phyloP scores from a whole-genome alignment of 129 eudicot species.

The Chrysanthemum lavandulifolium region DNA sequence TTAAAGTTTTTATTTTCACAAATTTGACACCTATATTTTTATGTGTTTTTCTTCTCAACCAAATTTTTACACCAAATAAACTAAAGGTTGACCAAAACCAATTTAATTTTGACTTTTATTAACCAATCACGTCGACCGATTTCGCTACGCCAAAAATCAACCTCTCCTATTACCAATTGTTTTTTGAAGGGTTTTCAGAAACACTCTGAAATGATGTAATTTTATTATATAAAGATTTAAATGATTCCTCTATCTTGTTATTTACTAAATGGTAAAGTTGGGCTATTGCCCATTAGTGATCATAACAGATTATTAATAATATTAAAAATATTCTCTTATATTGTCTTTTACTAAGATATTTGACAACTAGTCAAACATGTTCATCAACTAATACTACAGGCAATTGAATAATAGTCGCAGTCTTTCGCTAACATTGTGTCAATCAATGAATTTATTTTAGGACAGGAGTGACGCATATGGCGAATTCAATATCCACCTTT shows the following conservation, averaged over 20 bases:
- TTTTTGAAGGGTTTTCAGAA: too few species aligned
- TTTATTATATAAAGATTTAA: too few species aligned
- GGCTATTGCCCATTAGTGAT: constrained; percentile 11
- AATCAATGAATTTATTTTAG: background rate
- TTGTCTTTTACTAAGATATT: constrained; percentile 11
- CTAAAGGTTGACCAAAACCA: too few species aligned
- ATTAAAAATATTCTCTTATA: constrained; percentile 3
- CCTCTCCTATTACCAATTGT: too few species aligned
- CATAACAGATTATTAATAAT: constrained; percentile 2
- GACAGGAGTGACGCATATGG: background rate
- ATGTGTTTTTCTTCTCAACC: too few species aligned
- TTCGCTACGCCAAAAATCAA: too few species aligned
- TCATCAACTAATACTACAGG: background rate
- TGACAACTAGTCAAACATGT: background rate
- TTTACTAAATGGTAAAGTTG: constrained; percentile 1
- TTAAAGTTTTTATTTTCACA: too few species aligned
- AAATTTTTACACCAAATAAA: too few species aligned
- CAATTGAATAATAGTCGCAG: background rate
- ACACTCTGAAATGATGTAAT: too few species aligned
- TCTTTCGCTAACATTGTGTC: background rate
- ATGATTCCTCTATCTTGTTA: constrained; percentile 13
- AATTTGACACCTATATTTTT: too few species aligned
- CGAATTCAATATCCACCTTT: background rate
- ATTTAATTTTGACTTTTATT: too few species aligned
- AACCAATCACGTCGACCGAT: too few species aligned